Base-by-base conservation (phyloP, 1,284 basidiomycete species). In the Xerocomus amazonicus region DNA sequence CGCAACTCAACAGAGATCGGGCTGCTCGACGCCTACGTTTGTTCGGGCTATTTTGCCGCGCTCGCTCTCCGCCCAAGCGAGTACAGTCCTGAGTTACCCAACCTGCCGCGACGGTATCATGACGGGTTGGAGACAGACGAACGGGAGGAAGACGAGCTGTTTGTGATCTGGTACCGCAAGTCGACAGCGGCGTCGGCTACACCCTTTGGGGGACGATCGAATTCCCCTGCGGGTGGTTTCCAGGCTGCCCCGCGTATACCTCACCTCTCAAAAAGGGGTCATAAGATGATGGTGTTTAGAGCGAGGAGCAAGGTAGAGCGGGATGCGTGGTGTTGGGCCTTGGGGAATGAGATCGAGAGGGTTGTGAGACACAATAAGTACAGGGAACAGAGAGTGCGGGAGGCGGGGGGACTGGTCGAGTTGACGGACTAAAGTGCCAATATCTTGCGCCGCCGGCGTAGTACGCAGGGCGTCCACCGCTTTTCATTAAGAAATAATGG, bases 311-410 rank as follows among this genome's bases (percentile, higher is more conserved):
- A 80, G 63, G 70, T 92, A 39, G 92, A 94, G 66, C 73, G 91
- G 27, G 91, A 94, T 65, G 76, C 85, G 23, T 94, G 91, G 92
- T 90, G 90, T 60, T 92, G 87, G 81, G 88, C 87, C 14, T 69
- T 94, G 57, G 87, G 86, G 56, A 78, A 77, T 47, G 90, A 92
- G 71, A 90, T 93, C 50, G 91, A 94, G 68, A 86, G 81, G 67
- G 67, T 87, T 8, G 77, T 78, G 45, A 71, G 84, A 61, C 68
- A 66, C n/a, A 76, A 79, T 57, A 72, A 58, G 60, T 77, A 76
- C 13, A 72, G 84, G 57, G 87, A 89, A 63, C 71, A 69, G 41
- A 75, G 64, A 59, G 62, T 87, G 55, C 75, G 83, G 62, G 75
- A 79, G 48, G 73, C 73, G 7, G 87, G 85, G 4, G 73, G 72